These are phyloP conservation scores for Truncatella angustata DNA, from an alignment of 2,329 filamentous ascomycete species.

Conservation along the genomic window DNA sequence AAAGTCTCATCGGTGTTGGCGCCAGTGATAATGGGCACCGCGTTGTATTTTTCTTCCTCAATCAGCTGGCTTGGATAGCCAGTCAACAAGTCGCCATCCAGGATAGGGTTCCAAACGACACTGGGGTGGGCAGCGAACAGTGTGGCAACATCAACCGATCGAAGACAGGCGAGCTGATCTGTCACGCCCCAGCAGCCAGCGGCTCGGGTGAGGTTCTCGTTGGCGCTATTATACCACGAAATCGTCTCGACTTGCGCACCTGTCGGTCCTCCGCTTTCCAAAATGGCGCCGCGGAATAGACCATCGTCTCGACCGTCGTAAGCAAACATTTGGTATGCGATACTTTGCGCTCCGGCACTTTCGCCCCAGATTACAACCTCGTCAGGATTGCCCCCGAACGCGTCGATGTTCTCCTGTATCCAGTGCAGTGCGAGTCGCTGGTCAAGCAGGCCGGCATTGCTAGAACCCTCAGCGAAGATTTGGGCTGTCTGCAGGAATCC, in stretches of 20 bases:
- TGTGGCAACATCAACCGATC: constrained; percentile 27
- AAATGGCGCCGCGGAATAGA: constrained; percentile 52
- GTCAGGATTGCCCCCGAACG: constrained; percentile 47
- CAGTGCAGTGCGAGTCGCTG: constrained; percentile 48
- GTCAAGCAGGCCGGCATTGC: constrained; percentile 49
- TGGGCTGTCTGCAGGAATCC: constrained; percentile 50
- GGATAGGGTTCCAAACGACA: constrained; percentile 39
- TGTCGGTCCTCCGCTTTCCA: constrained; percentile 46
- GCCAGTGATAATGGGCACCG: constrained; percentile 44
- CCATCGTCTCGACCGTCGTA: constrained; percentile 55
- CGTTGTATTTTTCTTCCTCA: constrained; percentile 37
- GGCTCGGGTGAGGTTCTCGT: constrained; percentile 33
- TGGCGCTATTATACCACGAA: constrained; percentile 32
- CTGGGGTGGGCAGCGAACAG: constrained; percentile 34
- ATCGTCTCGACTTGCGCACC: constrained; percentile 28
- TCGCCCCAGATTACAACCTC: constrained; percentile 50
- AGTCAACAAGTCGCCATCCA: constrained; percentile 47
- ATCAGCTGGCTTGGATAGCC: constrained; percentile 46
- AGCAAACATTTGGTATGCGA: constrained; percentile 49
- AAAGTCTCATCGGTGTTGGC: constrained; percentile 49
- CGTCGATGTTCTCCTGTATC: constrained; percentile 52
- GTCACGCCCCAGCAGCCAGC: constrained; percentile 32
- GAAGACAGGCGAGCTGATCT: constrained; percentile 36
- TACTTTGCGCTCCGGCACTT: constrained; percentile 39
- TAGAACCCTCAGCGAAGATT: constrained; percentile 39